Conservation (phyloP, 169 alveolate genomes). For the Plasmodium yoelii region DNA sequence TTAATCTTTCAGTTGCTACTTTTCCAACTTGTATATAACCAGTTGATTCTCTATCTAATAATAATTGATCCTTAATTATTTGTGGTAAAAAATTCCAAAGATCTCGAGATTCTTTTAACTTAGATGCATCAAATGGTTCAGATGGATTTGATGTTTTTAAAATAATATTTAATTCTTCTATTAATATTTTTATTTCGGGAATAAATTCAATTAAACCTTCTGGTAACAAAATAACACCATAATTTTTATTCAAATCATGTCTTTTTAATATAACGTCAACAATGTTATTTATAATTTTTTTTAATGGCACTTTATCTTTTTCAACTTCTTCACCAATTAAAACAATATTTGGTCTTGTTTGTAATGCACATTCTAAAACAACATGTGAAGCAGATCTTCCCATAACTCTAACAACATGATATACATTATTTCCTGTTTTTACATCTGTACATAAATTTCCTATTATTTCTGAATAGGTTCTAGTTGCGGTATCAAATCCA, state of each 20-base stretch:
- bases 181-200: conserved; percentile 94
- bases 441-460: conserved; percentile 96
- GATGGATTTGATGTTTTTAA: conserved; percentile 70
- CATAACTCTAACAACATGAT: conserved; percentile 98
- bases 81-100: conserved; percentile 93
- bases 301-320: conserved; percentile 89
- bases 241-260: conserved; percentile 90
- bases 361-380: conserved; percentile 97
- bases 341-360: conserved; percentile 95
- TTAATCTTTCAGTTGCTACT: conserved; percentile 97
- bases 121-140: conserved; percentile 75
- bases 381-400: conserved; percentile 99
- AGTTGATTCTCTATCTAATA: conserved; percentile 98
- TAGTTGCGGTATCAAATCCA: conserved; percentile 99
- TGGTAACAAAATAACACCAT: conserved; percentile 96
- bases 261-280: conserved; percentile 94
- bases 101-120: conserved; percentile 79
- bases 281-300: conserved; percentile 89
- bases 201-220: conserved; percentile 98
- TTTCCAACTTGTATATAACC: conserved; percentile 99
- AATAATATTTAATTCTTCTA: conserved; percentile 94
- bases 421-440: conserved; percentile 92
- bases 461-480: conserved; percentile 95
- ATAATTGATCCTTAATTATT: conserved; percentile 94
- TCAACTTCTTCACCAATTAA: conserved; percentile 96